A percentile compares a stretch with the other conserved stretches of the same genome.
These are phyloP conservation scores for Hansenula anomala DNA, from an alignment of 1,139 yeast genomes.

Conservation along the genomic window DNA sequence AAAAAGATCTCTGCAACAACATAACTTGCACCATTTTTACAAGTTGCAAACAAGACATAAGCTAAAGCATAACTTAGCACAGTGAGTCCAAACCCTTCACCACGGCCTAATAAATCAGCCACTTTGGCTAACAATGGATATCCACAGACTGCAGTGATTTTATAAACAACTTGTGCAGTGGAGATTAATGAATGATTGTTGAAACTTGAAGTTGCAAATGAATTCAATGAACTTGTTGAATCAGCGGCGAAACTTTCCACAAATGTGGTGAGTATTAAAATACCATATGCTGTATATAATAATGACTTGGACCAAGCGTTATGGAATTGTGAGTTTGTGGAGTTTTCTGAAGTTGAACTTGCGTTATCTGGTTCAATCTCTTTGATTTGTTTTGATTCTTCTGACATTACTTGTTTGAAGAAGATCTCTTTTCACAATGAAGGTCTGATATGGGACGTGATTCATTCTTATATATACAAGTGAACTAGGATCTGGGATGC, in stretches of 20 bases:
- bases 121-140: slow-evolving; percentile 36
- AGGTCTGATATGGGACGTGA: no score
- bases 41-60: slow-evolving; percentile 28
- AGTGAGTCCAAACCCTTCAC: slow-evolving; percentile 32
- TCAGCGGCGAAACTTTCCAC: slow-evolving; percentile 24
- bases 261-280: slow-evolving; percentile 23
- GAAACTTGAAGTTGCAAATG: slow-evolving; percentile 36
- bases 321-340: background rate
- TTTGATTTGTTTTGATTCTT: no score
- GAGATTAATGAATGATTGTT: no score
- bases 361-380: background rate
- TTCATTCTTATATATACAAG: no score
- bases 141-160: slow-evolving; percentile 33
- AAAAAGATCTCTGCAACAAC: slow-evolving; percentile 30
- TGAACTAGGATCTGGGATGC: no score
- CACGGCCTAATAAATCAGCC: slow-evolving; percentile 35
- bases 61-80: slow-evolving; percentile 26
- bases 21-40: slow-evolving; percentile 27
- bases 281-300: slow-evolving; percentile 20
- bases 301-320: slow-evolving; percentile 18
- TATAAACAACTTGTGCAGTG: slow-evolving; percentile 33
- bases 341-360: no score
- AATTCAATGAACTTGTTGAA: slow-evolving; percentile 20
- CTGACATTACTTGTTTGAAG: no score
- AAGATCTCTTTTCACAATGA: no score